Evolutionary conservation across 2,329 filamentous ascomycete genomes (phyloP).

Genomic region (Chrysosporium keratinophilum): DNA sequence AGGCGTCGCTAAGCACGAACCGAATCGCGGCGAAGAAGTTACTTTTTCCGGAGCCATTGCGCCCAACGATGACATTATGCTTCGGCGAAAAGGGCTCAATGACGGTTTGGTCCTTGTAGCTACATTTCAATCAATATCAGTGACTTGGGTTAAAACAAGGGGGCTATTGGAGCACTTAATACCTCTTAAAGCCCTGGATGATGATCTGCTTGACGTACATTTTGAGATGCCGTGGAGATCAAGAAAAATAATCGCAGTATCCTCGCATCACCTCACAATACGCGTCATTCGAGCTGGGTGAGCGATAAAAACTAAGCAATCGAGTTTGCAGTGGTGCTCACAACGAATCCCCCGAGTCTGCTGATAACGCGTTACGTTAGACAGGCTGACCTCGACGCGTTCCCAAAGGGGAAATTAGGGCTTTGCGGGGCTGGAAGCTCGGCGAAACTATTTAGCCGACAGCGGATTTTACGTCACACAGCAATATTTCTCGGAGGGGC

Average conservation of each 20-base stretch:
- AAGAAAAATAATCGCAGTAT: background rate
- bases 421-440: slow-evolving; percentile 5
- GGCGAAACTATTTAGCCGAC: slow-evolving; percentile 14
- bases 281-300: background rate
- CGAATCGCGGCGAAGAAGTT: slow-evolving; percentile 99
- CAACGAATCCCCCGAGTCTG: background rate
- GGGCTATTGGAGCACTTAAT: slow-evolving; percentile 20
- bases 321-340: background rate
- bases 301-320: background rate
- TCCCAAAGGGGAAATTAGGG: slow-evolving; percentile 16
- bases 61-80: slow-evolving; percentile 96
- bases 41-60: slow-evolving; percentile 98
- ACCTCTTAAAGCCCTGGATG: slow-evolving; percentile 99
- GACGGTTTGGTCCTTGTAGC: slow-evolving; percentile 98
- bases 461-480: slow-evolving; percentile 13
- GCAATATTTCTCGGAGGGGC: slow-evolving; percentile 10
- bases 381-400: slow-evolving; percentile 11
- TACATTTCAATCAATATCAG: slow-evolving; percentile 30
- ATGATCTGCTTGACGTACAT: slow-evolving; percentile 99
- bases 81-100: slow-evolving; percentile 97
- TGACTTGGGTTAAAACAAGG: background rate
- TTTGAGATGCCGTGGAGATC: slow-evolving; percentile 23
- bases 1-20: slow-evolving; percentile 95
- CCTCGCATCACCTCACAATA: slow-evolving; percentile 1
- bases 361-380: slow-evolving; percentile 2